Conservation (phyloP, 495 filamentous ascomycete genomes). For the Penicillium soppii region DNA sequence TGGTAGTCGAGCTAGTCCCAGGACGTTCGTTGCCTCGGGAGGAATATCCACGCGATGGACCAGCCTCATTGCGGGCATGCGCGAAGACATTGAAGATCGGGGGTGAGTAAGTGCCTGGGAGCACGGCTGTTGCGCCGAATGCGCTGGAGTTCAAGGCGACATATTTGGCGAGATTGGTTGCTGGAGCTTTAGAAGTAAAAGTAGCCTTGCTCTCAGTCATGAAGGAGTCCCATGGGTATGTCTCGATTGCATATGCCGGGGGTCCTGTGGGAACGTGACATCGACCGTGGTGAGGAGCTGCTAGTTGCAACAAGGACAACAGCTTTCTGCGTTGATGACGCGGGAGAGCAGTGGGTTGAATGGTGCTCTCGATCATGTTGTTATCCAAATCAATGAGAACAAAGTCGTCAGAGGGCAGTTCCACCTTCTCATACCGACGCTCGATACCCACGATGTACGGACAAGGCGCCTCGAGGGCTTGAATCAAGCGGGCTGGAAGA, state of each 20-base stretch:
- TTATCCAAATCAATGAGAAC: slow-evolving; percentile 91
- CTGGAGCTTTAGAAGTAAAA: slow-evolving; percentile 66
- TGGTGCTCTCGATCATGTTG: slow-evolving; percentile 80
- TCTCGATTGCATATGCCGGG: slow-evolving; percentile 89
- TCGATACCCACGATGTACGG: slow-evolving; percentile 97
- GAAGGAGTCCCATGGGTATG: slow-evolving; percentile 86
- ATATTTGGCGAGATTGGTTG: slow-evolving; percentile 76
- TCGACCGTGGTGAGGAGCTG: slow-evolving; percentile 84
- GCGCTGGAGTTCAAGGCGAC: slow-evolving; percentile 83
- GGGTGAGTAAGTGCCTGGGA: slow-evolving; percentile 44
- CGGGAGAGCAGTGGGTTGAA: slow-evolving; percentile 70
- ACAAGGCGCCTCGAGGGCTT: slow-evolving; percentile 90
- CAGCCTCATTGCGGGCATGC: slow-evolving; percentile 65
- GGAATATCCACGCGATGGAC: slow-evolving; percentile 40
- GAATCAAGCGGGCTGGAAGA: slow-evolving; percentile 80
- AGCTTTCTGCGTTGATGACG: slow-evolving; percentile 89
- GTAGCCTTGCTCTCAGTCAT: slow-evolving; percentile 80
- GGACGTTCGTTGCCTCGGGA: slow-evolving; percentile 69
- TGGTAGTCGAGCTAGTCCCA: slow-evolving; percentile 73
- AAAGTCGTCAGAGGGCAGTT: slow-evolving; percentile 94
- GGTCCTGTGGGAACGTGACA: slow-evolving; percentile 85
- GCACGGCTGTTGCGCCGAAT: slow-evolving; percentile 67
- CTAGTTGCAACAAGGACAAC: slow-evolving; percentile 79
- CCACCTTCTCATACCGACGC: slow-evolving; percentile 85
- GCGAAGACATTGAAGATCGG: slow-evolving; percentile 89